Evolutionary conservation across 805 yeast species (phyloP), one percentile per base, ranked within the genome.

Genomic region (Candida ficus): DNA sequence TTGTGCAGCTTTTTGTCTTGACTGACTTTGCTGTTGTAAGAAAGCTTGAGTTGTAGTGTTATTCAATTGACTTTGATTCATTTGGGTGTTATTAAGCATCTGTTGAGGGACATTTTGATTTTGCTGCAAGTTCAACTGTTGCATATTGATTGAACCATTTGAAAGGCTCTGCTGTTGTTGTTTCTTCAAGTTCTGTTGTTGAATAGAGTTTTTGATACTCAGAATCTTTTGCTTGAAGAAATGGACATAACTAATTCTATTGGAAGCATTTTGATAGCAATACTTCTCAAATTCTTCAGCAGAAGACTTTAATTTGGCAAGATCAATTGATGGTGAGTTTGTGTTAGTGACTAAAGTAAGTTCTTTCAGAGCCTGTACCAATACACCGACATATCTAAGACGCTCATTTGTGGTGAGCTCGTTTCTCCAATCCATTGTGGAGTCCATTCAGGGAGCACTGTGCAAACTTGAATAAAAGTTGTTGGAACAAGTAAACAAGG

Each of bases 271-370:
- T 41, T 71, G 68, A 56, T 71, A 83, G 19, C 87, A 74, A 49
- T 70, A 76, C 43, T 78, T 75, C 56, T 83, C 93, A 49, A 80
- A 82, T 53, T 82, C 86, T 50, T 78, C 82, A 4, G 89, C 88
- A 50, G 78, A 67, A 4, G 69, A 61, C 50, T 70, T 73, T 50
- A 75, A 63, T 49, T 68, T 73, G 37, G 63, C 67, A 19, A 63
- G 52, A 29, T 67, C 70, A 9, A 53, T 39, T 10, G 50, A 33
- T 4, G 50, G 39, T 29, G 47, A 39, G 30, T 41, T 42, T 25
- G 37, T 44, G 22, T 41, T 46, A 4, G 57, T 43, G 5, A 47
- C 35, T 7, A 39, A 14, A 0, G 58, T 48, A 17, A 54, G 38
- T 31, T 56, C 61, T 27, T 50, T 50, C 27, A 55, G 39, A 2